Percentiles rank a stretch among this genome's conserved stretches.
Evolutionary conservation across 129 eudicot genomes (phyloP).

Genomic region (Centrapalus pauciflorus): DNA sequence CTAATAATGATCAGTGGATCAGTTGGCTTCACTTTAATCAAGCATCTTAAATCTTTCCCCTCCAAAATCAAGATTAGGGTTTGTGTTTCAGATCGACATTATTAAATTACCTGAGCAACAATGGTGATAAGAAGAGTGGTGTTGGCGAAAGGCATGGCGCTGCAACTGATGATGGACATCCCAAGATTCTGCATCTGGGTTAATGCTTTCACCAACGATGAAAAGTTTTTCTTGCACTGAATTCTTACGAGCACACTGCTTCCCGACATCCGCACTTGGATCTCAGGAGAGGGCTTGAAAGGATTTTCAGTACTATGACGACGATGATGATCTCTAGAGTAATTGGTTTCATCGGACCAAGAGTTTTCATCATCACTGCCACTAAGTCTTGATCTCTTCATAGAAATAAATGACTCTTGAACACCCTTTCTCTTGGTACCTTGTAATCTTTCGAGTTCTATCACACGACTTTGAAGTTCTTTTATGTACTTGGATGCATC

Average conservation of each 20-base stretch:
- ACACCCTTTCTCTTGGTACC: slow-evolving; percentile 14
- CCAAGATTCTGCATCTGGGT: slow-evolving; percentile 38
- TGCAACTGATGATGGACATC: slow-evolving; percentile 30
- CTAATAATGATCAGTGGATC: too few species aligned
- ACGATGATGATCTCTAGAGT: too few species aligned
- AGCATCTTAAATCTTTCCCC: too few species aligned
- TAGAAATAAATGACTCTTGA: slow-evolving; percentile 25
- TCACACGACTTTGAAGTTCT: slow-evolving; percentile 41
- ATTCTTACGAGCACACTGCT: slow-evolving; percentile 37
- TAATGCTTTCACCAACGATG: slow-evolving; percentile 28
- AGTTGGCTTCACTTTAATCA: too few species aligned
- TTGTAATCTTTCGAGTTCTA: slow-evolving; percentile 34
- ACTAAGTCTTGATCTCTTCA: slow-evolving; percentile 15
- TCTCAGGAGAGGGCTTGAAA: slow-evolving; percentile 11
- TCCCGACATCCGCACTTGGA: slow-evolving; percentile 34
- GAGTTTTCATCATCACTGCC: slow-evolving; percentile 14
- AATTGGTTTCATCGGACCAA: slow-evolving; percentile 14
- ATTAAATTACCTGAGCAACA: slow-evolving; percentile 69
- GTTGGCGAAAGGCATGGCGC: slow-evolving; percentile 35
- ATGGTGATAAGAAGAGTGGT: slow-evolving; percentile 32
- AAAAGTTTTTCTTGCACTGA: slow-evolving; percentile 30
- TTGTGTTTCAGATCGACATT: too few species aligned
- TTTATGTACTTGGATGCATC: slow-evolving; percentile 50
- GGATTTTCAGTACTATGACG: background rate
- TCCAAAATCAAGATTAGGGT: background rate